Evolutionary conservation across 2,329 filamentous ascomycete species (phyloP).

Genomic region (Penicillium digitatum): DNA sequence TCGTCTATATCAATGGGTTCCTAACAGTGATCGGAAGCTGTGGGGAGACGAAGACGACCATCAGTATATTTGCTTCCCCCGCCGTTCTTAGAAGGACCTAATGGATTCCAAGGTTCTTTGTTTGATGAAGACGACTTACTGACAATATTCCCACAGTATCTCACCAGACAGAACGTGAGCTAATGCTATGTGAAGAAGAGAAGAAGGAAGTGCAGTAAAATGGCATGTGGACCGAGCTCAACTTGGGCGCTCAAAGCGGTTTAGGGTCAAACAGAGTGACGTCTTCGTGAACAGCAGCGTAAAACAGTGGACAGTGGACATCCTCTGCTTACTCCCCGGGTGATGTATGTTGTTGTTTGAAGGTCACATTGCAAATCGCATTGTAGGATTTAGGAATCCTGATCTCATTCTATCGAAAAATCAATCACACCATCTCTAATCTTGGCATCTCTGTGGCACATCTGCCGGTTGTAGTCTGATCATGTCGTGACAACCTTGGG

Average conservation of each 20-base stretch:
- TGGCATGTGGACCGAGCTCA: conserved; percentile 28
- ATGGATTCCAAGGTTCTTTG: neutral
- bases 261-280: conserved; percentile 28
- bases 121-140: neutral
- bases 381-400: neutral
- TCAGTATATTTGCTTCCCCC: conserved; percentile 10
- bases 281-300: conserved; percentile 21
- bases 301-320: neutral
- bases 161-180: neutral
- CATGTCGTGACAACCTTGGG: neutral
- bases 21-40: conserved; percentile 11
- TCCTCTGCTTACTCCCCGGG: neutral
- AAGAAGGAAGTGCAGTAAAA: conserved; percentile 11
- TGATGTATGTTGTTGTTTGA: neutral
- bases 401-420: neutral
- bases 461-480: neutral
- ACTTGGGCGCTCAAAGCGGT: conserved; percentile 14
- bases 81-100: neutral
- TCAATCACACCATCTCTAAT: too few species aligned
- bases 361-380: neutral
- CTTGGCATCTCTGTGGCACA: neutral
- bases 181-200: conserved; percentile 7
- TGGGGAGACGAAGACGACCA: conserved; percentile 1
- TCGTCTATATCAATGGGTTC: conserved; percentile 10
- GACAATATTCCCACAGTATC: neutral